Evolutionary conservation across 73 alveolate species (phyloP), one percentile per base, ranked within the genome.

Genomic region (Paramecium octaurelia): DNA sequence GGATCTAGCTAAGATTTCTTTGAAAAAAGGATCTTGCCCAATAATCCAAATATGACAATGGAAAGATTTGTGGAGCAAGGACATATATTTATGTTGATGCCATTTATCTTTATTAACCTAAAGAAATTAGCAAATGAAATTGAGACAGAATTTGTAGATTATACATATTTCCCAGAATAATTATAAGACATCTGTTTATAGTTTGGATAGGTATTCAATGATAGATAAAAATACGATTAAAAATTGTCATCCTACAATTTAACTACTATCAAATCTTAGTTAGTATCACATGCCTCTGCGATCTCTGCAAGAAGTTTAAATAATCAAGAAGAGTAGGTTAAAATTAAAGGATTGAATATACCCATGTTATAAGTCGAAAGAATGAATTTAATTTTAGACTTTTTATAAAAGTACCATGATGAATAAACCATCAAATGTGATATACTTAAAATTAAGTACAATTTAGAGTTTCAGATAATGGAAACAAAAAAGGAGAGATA

Each of bases 51-150:
- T 14, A 34, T 75, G n/a, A 75, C 64, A 14, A 34, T 75, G 59
- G 59, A 36, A 21, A 75, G 88, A 75, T 75, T 75, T 75, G 48
- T 75, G 7, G 88, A 75, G 6, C 11, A 75, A 40, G 88, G 88
- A n/a, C 60, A 36, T 40, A 75, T 75, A 0, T 75, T 36, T 21
- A 31, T 75, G 88, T 44, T 75, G 9, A 75, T 75, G 38, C 88
- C 88, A 21, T 36, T 36, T 36, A 75, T 75, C 16, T 34, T 75
- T 10, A 44, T 75, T 0, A 75, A 75, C 38, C 8, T 75, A 44
- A 75, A 7, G 20, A 75, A 75, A 75, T 5, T 75, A 20, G 60
- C 60, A 2, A 75, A 40, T 75, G 88, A 40, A 3, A 21, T 36
- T 21, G 88, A 75, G 7, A 36, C 38, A 21, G 88, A 75, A 75